A percentile compares a stretch with the other conserved stretches of the same genome.
phyloP scores from a whole-genome alignment of 306 rosid species.

The Corylus americana region DNA sequence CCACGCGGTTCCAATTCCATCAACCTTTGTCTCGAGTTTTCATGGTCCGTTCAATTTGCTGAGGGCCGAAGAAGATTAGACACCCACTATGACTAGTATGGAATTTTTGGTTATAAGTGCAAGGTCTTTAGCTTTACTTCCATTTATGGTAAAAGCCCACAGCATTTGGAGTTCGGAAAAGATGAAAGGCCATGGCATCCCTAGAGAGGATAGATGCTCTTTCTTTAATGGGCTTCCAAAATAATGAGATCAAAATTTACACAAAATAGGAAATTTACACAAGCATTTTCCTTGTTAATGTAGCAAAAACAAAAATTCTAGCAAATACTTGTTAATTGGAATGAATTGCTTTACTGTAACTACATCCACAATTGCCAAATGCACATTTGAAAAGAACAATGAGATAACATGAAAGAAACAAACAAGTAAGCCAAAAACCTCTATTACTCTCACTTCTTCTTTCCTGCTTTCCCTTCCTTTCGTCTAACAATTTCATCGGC shows the following conservation, averaged over 20 bases:
- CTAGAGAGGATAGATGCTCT: too few relatives aligned
- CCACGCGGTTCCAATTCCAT: background rate
- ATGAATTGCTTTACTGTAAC: constrained; percentile 16
- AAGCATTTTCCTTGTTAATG: too few relatives aligned
- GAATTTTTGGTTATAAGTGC: background rate
- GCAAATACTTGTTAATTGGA: background rate
- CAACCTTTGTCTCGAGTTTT: background rate
- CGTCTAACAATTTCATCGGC: constrained; percentile 87
- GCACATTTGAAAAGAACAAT: constrained; percentile 20
- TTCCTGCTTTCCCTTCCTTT: constrained; percentile 96
- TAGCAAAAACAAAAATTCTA: too few relatives aligned
- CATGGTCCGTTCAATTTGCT: background rate
- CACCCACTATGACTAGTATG: background rate
- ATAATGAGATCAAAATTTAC: too few relatives aligned
- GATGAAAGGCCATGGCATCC: background rate
- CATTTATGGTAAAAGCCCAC: background rate
- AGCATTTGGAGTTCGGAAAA: background rate
- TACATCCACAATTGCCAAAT: constrained; percentile 15
- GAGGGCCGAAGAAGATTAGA: too few relatives aligned
- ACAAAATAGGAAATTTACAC: too few relatives aligned
- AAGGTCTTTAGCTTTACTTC: background rate
- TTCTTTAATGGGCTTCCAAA: too few relatives aligned
- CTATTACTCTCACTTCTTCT: constrained; percentile 70
- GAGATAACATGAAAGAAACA: background rate
- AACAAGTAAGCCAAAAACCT: background rate